Base-by-base conservation (phyloP, 805 yeast species). In the Candida pseudoglaebosa region DNA sequence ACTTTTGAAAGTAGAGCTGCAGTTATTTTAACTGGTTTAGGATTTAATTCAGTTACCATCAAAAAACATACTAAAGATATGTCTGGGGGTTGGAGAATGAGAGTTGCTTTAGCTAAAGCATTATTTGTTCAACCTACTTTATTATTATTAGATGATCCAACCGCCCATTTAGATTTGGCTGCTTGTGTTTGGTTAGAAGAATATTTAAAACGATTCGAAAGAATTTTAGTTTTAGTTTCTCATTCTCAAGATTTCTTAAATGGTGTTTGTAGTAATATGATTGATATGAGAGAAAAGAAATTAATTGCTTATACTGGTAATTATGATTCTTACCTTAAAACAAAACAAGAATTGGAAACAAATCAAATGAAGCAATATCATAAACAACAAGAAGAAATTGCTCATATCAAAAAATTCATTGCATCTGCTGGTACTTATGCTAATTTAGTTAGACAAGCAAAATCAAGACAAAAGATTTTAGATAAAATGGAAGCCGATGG, bases 81-180 rank as follows among this genome's bases (percentile, higher is more conserved):
- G 99, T 88, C 97, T 60, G 99, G 99, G 79, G 99, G 99, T 64
- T 93, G 99, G 99, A 89, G 89, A 75, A 93, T 93, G 99, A 88
- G 99, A 73, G 99, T 93, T 46, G 98, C 99, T 32, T 75, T 93
- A 46, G 96, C 96, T 44, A 93, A 93, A 70, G 99, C 99, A 21
- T 76, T 93, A 54, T 93, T 93, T 74, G 98, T 93, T 51, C 91
- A 93, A 75, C 99, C 99, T 60, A 90, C 98, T 37, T 71, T 93
- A 53, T 74, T 93, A 59, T 72, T 93, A 54, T 80, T 93, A 64
- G 99, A 93, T 73, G 99, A 93, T 68, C 99, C 99, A 56, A 93
- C 99, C 50, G 99, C 99, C 39, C 99, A 93, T 71, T 86, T 93
- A 78, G 99, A 93, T 74, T 77, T 93, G 63, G 97, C 90, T 70